These are phyloP conservation scores for Haematococcus lacustris DNA, from an alignment of 139 green algal genomes.

Conservation along the genomic window DNA sequence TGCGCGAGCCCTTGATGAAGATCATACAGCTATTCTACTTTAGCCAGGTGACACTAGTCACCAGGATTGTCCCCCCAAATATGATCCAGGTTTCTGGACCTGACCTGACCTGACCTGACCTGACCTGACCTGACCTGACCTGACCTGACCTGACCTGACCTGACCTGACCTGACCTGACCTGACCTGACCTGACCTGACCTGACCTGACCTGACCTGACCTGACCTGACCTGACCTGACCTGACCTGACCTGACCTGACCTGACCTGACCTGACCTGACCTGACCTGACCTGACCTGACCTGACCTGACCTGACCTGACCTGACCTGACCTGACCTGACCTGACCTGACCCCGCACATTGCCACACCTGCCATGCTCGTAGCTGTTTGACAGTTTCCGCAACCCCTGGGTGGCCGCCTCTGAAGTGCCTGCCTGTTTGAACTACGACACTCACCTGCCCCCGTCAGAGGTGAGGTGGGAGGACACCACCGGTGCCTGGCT, in stretches of 20 bases:
- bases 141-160: too few relatives aligned
- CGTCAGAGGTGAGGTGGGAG: background rate
- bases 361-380: background rate
- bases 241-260: too few relatives aligned
- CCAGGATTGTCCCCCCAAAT: background rate
- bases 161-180: too few relatives aligned
- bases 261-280: background rate
- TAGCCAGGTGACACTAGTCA: slow-evolving; percentile 12
- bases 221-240: too few relatives aligned
- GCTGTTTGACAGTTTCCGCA: slow-evolving; percentile 1
- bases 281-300: background rate
- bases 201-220: too few relatives aligned
- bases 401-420: background rate
- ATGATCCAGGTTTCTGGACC: background rate
- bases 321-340: background rate
- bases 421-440: background rate
- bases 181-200: too few relatives aligned
- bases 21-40: slow-evolving; percentile 24
- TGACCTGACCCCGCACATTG: background rate
- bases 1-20: slow-evolving; percentile 2
- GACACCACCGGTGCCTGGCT: background rate
- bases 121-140: background rate
- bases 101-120: background rate
- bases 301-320: background rate
- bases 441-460: background rate